Conservation (phyloP, 2,329 filamentous ascomycete genomes). For the Colletotrichum sublineola region DNA sequence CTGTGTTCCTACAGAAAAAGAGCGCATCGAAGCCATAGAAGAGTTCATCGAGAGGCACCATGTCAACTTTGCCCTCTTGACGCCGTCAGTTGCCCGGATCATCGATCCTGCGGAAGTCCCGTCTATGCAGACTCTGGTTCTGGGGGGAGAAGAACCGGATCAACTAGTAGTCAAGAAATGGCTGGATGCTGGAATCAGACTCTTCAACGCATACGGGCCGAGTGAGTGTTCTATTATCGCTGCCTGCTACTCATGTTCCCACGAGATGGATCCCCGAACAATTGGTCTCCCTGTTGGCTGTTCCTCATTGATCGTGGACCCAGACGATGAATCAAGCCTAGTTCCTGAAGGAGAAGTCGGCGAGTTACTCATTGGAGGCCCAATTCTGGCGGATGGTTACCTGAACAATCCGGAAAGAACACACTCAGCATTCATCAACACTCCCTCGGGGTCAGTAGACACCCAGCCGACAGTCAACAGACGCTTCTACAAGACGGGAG, state of each 20-base stretch:
- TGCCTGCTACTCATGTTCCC: conserved; percentile 49
- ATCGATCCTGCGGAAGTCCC: conserved; percentile 11
- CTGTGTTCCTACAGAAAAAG: conserved; percentile 55
- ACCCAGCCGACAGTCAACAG: conserved; percentile 33
- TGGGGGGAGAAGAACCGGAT: conserved; percentile 32
- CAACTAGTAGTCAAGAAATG: conserved; percentile 32
- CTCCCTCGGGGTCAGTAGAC: conserved; percentile 52
- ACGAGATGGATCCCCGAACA: not conserved
- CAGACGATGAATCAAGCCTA: conserved; percentile 47
- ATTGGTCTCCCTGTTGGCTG: conserved; percentile 44
- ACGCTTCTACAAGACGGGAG: conserved; percentile 59
- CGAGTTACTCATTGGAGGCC: conserved; percentile 57
- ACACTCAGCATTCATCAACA: conserved; percentile 57
- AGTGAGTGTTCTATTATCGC: conserved; percentile 60
- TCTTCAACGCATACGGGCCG: conserved; percentile 48
- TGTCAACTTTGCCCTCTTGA: conserved; percentile 20
- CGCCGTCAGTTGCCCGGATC: conserved; percentile 35
- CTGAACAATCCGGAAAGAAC: conserved; percentile 62
- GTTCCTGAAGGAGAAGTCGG: conserved; percentile 51
- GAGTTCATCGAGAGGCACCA: conserved; percentile 9
- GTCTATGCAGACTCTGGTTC: conserved; percentile 6
- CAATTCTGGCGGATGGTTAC: conserved; percentile 63
- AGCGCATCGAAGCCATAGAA: conserved; percentile 47
- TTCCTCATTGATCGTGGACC: conserved; percentile 51
- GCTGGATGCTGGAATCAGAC: conserved; percentile 45